phyloP scores from a whole-genome alignment of 495 filamentous ascomycete species.

The Xylaria palmicola region DNA sequence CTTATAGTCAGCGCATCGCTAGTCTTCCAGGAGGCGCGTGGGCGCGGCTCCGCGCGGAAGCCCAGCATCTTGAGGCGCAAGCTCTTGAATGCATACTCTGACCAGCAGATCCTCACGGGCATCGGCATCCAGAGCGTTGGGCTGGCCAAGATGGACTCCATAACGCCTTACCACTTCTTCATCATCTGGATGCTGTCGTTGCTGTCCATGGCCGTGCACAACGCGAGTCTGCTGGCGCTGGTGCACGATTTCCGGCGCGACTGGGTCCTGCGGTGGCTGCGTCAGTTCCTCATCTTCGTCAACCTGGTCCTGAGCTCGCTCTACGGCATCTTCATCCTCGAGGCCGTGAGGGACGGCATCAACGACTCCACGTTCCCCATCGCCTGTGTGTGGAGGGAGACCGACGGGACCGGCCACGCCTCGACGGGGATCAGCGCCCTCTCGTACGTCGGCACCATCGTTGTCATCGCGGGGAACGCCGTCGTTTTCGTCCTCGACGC shows the following conservation, averaged over 20 bases:
- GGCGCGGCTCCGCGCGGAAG: slow-evolving; percentile 29
- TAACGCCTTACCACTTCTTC: slow-evolving; percentile 62
- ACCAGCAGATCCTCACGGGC: slow-evolving; percentile 61
- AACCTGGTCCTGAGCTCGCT: slow-evolving; percentile 52
- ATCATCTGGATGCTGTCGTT: slow-evolving; percentile 60
- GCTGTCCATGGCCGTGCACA: slow-evolving; percentile 58
- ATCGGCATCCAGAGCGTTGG: slow-evolving; percentile 57
- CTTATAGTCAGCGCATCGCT: slow-evolving; percentile 41
- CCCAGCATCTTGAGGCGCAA: slow-evolving; percentile 50
- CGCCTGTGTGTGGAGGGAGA: slow-evolving; percentile 48
- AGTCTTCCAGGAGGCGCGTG: slow-evolving; percentile 44
- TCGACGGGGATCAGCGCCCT: slow-evolving; percentile 33
- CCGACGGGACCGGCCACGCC: slow-evolving; percentile 13
- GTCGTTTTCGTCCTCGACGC: slow-evolving; percentile 51
- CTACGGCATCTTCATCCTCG: slow-evolving; percentile 50
- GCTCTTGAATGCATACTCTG: slow-evolving; percentile 55
- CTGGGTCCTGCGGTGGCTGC: slow-evolving; percentile 60
- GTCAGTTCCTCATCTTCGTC: slow-evolving; percentile 58
- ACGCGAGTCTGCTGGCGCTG: slow-evolving; percentile 54
- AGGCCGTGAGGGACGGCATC: slow-evolving; percentile 45
- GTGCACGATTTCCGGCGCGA: slow-evolving; percentile 60
- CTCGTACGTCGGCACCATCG: slow-evolving; percentile 52
- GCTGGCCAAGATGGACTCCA: slow-evolving; percentile 46
- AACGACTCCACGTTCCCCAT: slow-evolving; percentile 49
- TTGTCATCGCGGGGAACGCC: slow-evolving; percentile 48